Base-by-base conservation (phyloP, 106 monocot genomes). In the Dioscorea alata region DNA sequence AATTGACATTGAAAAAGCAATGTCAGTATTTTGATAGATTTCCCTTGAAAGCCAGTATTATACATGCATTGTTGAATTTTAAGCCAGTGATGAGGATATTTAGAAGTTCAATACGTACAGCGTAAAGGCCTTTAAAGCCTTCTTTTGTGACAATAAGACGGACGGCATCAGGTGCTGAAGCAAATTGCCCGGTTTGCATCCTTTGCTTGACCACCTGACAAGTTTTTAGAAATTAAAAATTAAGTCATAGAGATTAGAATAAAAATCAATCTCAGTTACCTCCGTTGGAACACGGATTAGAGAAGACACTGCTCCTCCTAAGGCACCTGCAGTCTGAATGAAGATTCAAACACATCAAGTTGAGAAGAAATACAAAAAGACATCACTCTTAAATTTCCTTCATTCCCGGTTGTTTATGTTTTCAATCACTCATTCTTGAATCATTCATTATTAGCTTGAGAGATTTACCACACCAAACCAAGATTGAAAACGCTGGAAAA, bases 221-320 rank as follows among this genome's bases (percentile, higher is more conserved):
- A 53, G 19, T 33, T 23, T 3, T 48, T 28, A 28, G 24, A 23
- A 53, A n/a, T 23, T 8, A n/a, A 33, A 16, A 23, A 64, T 64
- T 13, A 66, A 67, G 49, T 8, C 32, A 10, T 24, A 53, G 13
- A 71, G 59, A 35, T 12, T 50, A 5, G 28, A 10, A 52, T 48
- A 17, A 61, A 42, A 62, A 53, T 18, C 2, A 64, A 42, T 15
- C 24, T 22, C 10, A 49, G 33, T 28, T 68, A 99, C 97, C 97
- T 99, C 97, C 28, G 97, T 99, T 18, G 97, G 97, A 60, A 99
- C 90, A 82, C 97, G 89, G 64, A 99, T 76, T 69, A 99, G 75
- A 66, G 97, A 99, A 79, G 97, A 80, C 61, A 85, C 92, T 77
- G 77, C 79, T 13, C 97, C 97, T 69, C 83, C 97, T 79, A 99